Percentiles rank a stretch among this genome's conserved stretches.
These are phyloP conservation scores for Cicer chorassanicum DNA, from an alignment of 306 rosid species.

Conservation along the genomic window DNA sequence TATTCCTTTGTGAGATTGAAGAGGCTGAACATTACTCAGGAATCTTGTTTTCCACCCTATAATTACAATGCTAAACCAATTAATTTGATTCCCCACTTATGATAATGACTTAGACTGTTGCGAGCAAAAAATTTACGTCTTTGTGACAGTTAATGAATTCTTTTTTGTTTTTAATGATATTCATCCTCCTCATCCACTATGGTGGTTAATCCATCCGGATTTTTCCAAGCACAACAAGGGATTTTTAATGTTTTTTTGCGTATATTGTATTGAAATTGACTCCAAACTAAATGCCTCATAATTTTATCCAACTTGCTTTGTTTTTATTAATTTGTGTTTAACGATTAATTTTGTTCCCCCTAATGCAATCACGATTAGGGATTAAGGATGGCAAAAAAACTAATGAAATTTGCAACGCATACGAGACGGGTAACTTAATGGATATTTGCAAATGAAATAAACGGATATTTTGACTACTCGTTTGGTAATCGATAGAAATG, in stretches of 20 bases:
- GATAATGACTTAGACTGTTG: slow-evolving; percentile 43
- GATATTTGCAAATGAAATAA: too few relatives aligned
- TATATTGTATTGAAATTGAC: background rate
- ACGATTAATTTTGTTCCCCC: too few relatives aligned
- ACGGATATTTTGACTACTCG: too few relatives aligned
- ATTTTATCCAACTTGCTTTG: slow-evolving; percentile 27
- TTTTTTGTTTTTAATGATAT: background rate
- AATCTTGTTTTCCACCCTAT: slow-evolving; percentile 48
- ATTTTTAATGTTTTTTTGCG: background rate
- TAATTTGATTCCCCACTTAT: slow-evolving; percentile 50
- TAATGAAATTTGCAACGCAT: too few relatives aligned
- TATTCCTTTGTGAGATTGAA: slow-evolving; percentile 46
- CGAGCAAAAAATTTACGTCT: slow-evolving; percentile 1
- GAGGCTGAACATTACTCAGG: slow-evolving; percentile 38
- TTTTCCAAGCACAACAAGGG: slow-evolving; percentile 40
- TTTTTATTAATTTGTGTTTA: background rate
- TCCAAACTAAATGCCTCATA: slow-evolving; percentile 19
- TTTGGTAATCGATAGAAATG: too few relatives aligned
- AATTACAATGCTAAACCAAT: slow-evolving; percentile 39
- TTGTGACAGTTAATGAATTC: slow-evolving; percentile 1
- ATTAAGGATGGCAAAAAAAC: too few relatives aligned
- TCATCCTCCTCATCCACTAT: slow-evolving; percentile 33
- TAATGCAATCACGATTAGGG: too few relatives aligned
- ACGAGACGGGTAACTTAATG: rapidly evolving
- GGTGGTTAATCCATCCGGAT: slow-evolving; percentile 38